phyloP scores from a whole-genome alignment of 108 stramenopile species.

The Parmales sp. region DNA sequence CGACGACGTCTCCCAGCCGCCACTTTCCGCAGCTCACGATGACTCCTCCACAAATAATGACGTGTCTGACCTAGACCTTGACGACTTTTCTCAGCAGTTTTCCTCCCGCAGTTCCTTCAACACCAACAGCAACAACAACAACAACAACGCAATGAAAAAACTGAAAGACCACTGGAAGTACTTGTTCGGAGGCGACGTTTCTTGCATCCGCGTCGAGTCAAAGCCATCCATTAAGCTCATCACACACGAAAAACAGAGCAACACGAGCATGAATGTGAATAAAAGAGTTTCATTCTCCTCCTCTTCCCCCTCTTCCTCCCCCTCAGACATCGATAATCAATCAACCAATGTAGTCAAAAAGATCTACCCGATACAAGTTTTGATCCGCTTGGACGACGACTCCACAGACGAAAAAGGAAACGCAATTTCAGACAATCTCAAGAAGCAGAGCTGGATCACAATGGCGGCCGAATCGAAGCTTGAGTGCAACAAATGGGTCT shows the following conservation, averaged over 20 bases:
- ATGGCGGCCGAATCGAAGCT: neutral
- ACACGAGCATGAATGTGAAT: neutral
- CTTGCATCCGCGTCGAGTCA: neutral
- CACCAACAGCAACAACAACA: too few species aligned
- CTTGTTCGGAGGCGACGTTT: constrained; percentile 1
- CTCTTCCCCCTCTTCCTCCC: neutral
- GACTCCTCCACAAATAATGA: too few species aligned
- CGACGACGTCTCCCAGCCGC: too few species aligned
- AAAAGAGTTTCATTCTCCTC: neutral
- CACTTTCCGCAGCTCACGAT: too few species aligned
- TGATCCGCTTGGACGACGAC: neutral
- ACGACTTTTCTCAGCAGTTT: too few species aligned
- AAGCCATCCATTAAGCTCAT: neutral
- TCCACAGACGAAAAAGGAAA: neutral
- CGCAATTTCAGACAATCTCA: neutral
- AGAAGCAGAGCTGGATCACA: neutral
- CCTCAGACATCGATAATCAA: neutral
- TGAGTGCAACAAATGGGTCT: neutral
- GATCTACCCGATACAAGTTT: neutral
- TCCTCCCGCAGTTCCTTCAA: too few species aligned
- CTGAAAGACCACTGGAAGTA: neutral
- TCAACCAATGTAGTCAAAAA: neutral
- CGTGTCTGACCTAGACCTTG: too few species aligned
- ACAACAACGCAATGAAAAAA: neutral
- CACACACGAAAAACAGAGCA: too few species aligned